Evolutionary conservation across 768 basidiomycete species (phyloP).

Genomic region (Tephrocybe sp.): DNA sequence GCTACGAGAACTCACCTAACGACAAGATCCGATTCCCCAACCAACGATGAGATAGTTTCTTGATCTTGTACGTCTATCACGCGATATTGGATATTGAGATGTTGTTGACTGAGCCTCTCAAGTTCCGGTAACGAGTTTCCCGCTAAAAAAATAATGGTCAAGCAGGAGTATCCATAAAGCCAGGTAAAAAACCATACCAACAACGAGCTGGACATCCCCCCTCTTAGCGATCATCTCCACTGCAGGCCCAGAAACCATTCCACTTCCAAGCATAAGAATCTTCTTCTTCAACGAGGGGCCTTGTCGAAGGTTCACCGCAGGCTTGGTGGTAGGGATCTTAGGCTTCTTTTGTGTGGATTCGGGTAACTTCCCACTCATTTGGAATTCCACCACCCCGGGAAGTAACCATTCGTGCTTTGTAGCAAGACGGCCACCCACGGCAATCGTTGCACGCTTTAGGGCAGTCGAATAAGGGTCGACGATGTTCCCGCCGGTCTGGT

Average conservation of each 20-base stretch:
- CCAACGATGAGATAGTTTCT: constrained; percentile 43
- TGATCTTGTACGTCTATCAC: constrained; percentile 57
- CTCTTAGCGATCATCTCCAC: constrained; percentile 68
- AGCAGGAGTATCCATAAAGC: constrained; percentile 4
- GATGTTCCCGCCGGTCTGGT: constrained; percentile 26
- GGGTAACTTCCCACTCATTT: background rate
- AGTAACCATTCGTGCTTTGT: constrained; percentile 58
- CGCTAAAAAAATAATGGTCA: constrained; percentile 39
- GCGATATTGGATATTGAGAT: constrained; percentile 53
- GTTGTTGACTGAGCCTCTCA: constrained; percentile 38
- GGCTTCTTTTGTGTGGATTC: background rate
- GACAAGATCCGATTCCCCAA: constrained; percentile 72
- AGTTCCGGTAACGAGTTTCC: constrained; percentile 70
- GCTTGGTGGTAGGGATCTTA: background rate
- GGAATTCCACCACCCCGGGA: constrained; percentile 46
- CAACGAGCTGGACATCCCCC: constrained; percentile 62
- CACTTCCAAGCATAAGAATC: constrained; percentile 83
- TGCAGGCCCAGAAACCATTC: constrained; percentile 94
- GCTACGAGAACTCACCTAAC: constrained; percentile 59
- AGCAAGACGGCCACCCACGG: constrained; percentile 52
- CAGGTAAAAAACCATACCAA: constrained; percentile 55
- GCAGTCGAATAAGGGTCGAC: constrained; percentile 38
- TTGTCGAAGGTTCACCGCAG: background rate
- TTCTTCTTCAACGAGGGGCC: constrained; percentile 46
- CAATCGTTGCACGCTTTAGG: constrained; percentile 71